Base-by-base conservation (phyloP, 805 yeast genomes). In the Ogataea siamensis region DNA sequence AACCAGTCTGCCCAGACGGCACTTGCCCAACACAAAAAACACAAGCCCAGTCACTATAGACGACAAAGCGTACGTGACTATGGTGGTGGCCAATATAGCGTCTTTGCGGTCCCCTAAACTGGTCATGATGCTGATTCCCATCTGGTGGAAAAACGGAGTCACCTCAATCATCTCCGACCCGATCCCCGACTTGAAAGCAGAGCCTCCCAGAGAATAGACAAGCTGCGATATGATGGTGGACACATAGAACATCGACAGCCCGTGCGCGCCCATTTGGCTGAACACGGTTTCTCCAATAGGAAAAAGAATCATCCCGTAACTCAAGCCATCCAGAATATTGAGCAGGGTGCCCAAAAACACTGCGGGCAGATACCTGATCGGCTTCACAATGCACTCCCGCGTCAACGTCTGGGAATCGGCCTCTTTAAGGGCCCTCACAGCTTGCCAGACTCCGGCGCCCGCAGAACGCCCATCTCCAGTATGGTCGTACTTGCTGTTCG, bases 111-210 rank as follows among this genome's bases (percentile, higher is more conserved):
- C 58, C 7, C 81, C 81, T 52, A 86, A 68, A 15, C 71, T 51
- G 6, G 35, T 7, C 58, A 81, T 67, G 33, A 93, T 80, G 10
- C 81, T 67, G 18, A 75, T 67, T 1, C 97, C 97, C 95, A 93
- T 89, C 2, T 94, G 74, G 56, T 93, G 99, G 68, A 91, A 91
- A 60, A 93, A 93, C 2, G 99, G 99, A 2, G 96, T 95, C n/a
- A 93, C 87, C 60, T 93, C 99, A 49, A 93, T 93, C 99, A 93
- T 93, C 64, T 93, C 98, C 3, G 96, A 85, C 1, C 99, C 99
- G 29, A 91, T 79, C n/a, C 95, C 96, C 2, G 88, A 74, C 45
- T 78, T 78, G 66, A 93, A 91, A 7, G 86, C 84, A 11, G 96
- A 86, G 1, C 94, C 94, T 11, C 99, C 99, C 16, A 86, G 62